These are phyloP conservation scores for Trapa incisa DNA, from an alignment of 345 rosid genomes.

Conservation along the genomic window DNA sequence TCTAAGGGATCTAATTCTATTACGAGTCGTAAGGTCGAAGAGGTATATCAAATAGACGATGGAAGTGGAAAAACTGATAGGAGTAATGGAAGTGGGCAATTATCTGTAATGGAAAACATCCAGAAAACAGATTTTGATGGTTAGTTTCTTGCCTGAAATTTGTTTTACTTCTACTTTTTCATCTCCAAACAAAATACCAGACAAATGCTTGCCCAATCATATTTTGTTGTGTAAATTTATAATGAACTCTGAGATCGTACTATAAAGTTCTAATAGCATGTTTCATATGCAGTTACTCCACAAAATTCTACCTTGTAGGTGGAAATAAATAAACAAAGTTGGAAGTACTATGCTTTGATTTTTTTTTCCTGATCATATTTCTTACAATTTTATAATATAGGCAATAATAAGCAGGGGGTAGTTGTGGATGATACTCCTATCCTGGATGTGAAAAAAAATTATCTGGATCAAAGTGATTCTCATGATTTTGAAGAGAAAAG, in stretches of 20 bases:
- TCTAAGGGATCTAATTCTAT: slow-evolving; percentile 24
- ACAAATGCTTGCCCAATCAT: too few relatives aligned
- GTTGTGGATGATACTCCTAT: slow-evolving; percentile 22
- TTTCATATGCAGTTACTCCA: neutral
- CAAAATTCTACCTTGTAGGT: neutral
- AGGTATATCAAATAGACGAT: slow-evolving; percentile 35
- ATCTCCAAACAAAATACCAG: neutral
- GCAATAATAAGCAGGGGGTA: slow-evolving; percentile 27
- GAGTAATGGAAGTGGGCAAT: slow-evolving; percentile 32
- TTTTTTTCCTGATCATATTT: neutral
- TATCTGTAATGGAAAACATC: slow-evolving; percentile 29
- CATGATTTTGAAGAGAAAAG: slow-evolving; percentile 14
- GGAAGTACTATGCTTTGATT: neutral
- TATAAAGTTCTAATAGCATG: neutral
- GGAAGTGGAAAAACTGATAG: slow-evolving; percentile 54
- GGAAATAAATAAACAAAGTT: neutral
- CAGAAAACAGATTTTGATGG: slow-evolving; percentile 37
- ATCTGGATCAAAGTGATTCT: neutral
- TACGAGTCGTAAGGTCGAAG: slow-evolving; percentile 33
- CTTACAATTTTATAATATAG: slow-evolving; percentile 13
- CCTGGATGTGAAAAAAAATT: slow-evolving; percentile 11
- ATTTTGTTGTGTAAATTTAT: too few relatives aligned
- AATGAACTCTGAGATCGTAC: neutral
- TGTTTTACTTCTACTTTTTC: neutral
- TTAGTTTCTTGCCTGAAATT: slow-evolving; percentile 15